Evolutionary conservation across 352 stramenopile species (phyloP), one percentile per base, ranked within the genome.

Genomic region (Phytophthora constricta): DNA sequence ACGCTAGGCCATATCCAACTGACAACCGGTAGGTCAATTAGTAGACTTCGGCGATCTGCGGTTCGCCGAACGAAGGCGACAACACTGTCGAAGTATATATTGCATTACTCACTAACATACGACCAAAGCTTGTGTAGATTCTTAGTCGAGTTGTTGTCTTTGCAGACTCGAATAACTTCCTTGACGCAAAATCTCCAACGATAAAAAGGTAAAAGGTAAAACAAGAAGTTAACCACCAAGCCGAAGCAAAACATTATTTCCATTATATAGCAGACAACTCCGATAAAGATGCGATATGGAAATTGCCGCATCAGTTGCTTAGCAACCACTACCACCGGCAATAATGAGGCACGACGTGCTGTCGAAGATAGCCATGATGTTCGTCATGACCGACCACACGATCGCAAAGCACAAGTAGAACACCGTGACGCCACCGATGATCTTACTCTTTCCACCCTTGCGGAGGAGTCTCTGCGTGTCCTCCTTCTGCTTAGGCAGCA

Each of bases 281-380:
- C n/a, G n/a, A n/a, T n/a, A n/a, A n/a, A n/a, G n/a, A n/a, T n/a
- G n/a, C n/a, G n/a, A n/a, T n/a, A n/a, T n/a, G n/a, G n/a, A n/a
- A n/a, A n/a, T n/a, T n/a, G n/a, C n/a, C n/a, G n/a, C n/a, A n/a
- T n/a, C n/a, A n/a, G n/a, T n/a, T n/a, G n/a, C n/a, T 37, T 37
- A 37, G 31, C 31, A 37, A 11, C 31, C 31, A 37, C 7, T 37
- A 11, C 31, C 31, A 11, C 31, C 31, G 7, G 31, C 31, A 37
- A 37, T 37, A 11, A 37, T 37, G 31, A 37, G 31, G 31, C 31
- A 37, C 47, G 58, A 76, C n/a, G 75, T 83, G 34, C 37, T 54
- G 48, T 75, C 62, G 57, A 61, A 79, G 28, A 81, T 81, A 31
- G 64, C 72, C 60, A 81, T 71, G 22, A 76, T 69, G 59, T 79